phyloP scores from a whole-genome alignment of 2,329 filamentous ascomycete genomes.

The Penicillium janthinellum region DNA sequence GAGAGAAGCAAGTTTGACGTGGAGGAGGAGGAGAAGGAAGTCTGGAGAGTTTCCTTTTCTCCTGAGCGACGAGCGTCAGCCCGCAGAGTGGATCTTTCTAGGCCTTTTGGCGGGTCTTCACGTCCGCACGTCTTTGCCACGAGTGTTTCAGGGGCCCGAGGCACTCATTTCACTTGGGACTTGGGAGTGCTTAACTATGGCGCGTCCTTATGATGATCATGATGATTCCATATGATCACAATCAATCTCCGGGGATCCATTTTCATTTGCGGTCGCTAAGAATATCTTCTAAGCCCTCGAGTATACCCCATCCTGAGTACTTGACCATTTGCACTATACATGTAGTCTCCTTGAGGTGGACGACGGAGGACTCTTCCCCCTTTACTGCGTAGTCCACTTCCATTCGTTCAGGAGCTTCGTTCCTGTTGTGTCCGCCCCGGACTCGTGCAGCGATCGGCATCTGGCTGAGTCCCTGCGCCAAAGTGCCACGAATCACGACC shows the following conservation, averaged over 20 bases:
- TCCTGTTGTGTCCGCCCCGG: neutral
- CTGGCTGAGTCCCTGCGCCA: neutral
- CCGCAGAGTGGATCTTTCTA: neutral
- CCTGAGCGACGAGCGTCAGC: constrained; percentile 7
- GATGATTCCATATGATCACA: too few relatives aligned
- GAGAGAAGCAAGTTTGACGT: constrained; percentile 7
- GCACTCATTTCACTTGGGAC: neutral
- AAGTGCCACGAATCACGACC: neutral
- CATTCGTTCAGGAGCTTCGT: neutral
- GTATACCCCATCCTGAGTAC: neutral
- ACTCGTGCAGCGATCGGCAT: neutral
- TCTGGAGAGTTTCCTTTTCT: neutral
- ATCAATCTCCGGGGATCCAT: neutral
- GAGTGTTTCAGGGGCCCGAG: constrained; percentile 24
- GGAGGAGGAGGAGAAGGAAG: constrained; percentile 1
- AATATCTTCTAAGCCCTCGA: neutral
- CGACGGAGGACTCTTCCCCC: neutral
- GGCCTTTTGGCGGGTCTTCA: neutral
- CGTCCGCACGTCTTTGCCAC: constrained; percentile 20
- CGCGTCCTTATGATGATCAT: neutral
- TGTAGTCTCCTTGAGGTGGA: neutral
- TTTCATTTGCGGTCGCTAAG: neutral
- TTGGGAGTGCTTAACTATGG: neutral
- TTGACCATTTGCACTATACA: neutral
- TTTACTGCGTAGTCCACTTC: neutral